A percentile compares a stretch with the other conserved stretches of the same genome.
These are phyloP conservation scores for Magnusiomyces magnusii DNA, from an alignment of 1,139 yeast species.

Conservation along the genomic window DNA sequence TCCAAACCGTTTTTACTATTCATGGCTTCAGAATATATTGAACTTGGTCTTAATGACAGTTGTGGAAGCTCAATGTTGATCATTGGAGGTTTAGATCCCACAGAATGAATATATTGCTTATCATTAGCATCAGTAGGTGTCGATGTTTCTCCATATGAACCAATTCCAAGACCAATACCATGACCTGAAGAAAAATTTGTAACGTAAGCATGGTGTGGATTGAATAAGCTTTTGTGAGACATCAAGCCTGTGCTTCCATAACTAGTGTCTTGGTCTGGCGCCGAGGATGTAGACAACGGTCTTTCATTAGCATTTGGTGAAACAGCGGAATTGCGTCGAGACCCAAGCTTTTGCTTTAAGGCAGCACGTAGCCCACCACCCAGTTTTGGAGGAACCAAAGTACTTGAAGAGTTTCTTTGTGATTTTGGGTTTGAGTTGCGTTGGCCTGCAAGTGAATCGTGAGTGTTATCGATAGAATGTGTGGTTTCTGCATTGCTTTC, in stretches of 20 bases:
- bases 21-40: conserved; percentile 8
- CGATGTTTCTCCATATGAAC: neutral
- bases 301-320: neutral
- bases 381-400: neutral
- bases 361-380: neutral
- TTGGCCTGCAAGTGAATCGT: too few relatives aligned
- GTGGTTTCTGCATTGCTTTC: neutral
- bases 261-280: too few relatives aligned
- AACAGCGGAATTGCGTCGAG: neutral
- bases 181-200: neutral
- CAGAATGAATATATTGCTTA: neutral
- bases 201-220: neutral
- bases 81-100: conserved; percentile 10
- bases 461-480: neutral
- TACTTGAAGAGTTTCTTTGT: neutral
- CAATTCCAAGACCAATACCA: neutral
- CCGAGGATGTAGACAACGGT: neutral
- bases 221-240: too few relatives aligned
- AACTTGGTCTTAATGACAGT: conserved; percentile 12
- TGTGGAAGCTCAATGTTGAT: conserved; percentile 12
- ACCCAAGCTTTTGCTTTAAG: neutral
- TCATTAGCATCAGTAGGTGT: neutral
- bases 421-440: too few relatives aligned
- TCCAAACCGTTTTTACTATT: neutral
- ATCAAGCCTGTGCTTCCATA: too few relatives aligned